Evolutionary conservation across 1,284 basidiomycete species (phyloP).

Genomic region (Neotropicomus parvogracilis): DNA sequence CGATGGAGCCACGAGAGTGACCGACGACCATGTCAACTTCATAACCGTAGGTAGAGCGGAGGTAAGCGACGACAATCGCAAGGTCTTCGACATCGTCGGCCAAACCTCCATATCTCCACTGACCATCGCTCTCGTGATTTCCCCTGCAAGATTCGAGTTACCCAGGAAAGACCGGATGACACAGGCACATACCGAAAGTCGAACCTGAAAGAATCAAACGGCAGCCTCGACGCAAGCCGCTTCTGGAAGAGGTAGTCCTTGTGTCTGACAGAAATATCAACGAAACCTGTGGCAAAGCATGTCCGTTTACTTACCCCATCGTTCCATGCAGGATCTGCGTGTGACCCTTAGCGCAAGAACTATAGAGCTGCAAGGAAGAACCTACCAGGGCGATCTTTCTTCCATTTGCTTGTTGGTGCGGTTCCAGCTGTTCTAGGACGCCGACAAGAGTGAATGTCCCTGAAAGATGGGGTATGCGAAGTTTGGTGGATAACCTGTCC

Average conservation of each 20-base stretch:
- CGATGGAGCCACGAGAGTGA: constrained; percentile 71
- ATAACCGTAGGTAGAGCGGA: constrained; percentile 59
- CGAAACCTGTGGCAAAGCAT: neutral
- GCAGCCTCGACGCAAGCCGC: constrained; percentile 61
- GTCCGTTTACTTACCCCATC: constrained; percentile 53
- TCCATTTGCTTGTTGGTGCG: constrained; percentile 48
- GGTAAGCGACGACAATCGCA: constrained; percentile 56
- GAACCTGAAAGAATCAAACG: constrained; percentile 78
- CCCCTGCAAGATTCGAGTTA: constrained; percentile 44
- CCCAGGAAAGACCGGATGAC: neutral
- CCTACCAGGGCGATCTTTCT: constrained; percentile 67
- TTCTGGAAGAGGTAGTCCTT: constrained; percentile 83
- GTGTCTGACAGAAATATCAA: constrained; percentile 46
- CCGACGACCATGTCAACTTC: constrained; percentile 63
- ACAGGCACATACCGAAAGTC: constrained; percentile 68
- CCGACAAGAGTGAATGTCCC: constrained; percentile 54
- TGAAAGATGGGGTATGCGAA: constrained; percentile 55
- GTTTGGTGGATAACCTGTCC: constrained; percentile 42
- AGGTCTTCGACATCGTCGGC: constrained; percentile 62
- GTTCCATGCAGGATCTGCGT: constrained; percentile 69
- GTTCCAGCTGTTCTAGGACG: constrained; percentile 58
- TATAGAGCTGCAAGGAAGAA: constrained; percentile 11
- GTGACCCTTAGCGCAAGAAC: constrained; percentile 13
- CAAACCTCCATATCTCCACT: constrained; percentile 55
- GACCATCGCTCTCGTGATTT: constrained; percentile 70